Base-by-base conservation (phyloP, 1,284 basidiomycete genomes). In the Ustilago shanxiensis region DNA sequence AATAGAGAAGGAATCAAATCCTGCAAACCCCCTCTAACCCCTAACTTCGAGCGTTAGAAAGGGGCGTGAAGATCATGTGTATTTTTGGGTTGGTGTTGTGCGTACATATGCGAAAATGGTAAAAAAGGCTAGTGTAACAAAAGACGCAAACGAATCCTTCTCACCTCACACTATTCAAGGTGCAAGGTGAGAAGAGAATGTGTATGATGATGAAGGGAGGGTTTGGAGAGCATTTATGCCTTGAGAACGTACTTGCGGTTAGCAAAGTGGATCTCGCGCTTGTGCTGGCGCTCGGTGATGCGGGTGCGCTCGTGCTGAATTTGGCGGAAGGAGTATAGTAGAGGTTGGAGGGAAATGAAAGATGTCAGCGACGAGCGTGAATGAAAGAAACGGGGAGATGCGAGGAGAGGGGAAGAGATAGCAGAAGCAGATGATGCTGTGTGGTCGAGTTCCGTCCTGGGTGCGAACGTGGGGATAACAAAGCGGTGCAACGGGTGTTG, bases 181-280 rank as follows among this genome's bases (percentile, higher is more conserved):
- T 22, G 22, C 9, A 35, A 28, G 8, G 44, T 22, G n/a, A 6
- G 20, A 26, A 33, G 11, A 60, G 26, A 16, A 3, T 56, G 26
- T n/a, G 18, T 22, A 28, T 41, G 39, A 24, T 20, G 52, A 50
- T 47, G 22, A 24, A 20, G 37, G 45, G 39, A 20, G 47, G 47
- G 44, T 20, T 29, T n/a, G 53, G 31, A n/a, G 22, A 56, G 22
- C 16, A n/a, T 65, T 85, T 83, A 85, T 62, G 84, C 84, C 84
- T 85, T 85, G 71, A 85, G 77, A 58, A 85, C 82, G 71, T 75
- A 85, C 72, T 81, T 82, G 64, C 82, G 82, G 60, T 70, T 70
- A 69, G 79, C 81, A 69, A 86, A 86, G 83, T 86, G 84, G 62
- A 85, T 78, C 72, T 83, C 70, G 68, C 77, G 76, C 83, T 86